A percentile compares a stretch with the other conserved stretches of the same genome.
Conservation (phyloP, 164 flowering plant genomes). For the Warburgia ugandensis region DNA sequence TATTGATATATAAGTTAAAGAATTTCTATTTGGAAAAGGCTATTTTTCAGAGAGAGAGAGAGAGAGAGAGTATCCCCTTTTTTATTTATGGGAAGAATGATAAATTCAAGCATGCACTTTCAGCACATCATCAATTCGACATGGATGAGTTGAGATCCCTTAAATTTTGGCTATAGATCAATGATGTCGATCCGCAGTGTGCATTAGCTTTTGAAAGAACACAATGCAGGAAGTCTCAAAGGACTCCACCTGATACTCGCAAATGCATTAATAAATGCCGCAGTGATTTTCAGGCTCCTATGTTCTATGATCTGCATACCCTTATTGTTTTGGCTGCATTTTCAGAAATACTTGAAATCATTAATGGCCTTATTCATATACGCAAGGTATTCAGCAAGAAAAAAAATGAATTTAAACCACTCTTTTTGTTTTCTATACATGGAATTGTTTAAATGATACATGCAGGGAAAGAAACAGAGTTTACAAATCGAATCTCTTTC, state of each 20-base stretch:
- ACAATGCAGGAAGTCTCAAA: conserved; percentile 19
- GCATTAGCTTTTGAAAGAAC: conserved; percentile 34
- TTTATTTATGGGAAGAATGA: no score
- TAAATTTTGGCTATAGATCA: no score
- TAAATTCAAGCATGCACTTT: no score
- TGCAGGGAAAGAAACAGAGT: conserved; percentile 83
- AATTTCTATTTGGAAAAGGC: no score
- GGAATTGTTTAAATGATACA: not conserved
- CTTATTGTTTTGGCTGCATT: conserved; percentile 72
- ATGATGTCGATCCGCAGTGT: no score
- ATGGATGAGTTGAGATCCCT: no score
- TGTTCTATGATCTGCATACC: conserved; percentile 91
- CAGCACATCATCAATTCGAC: no score
- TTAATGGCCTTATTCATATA: conserved; percentile 85
- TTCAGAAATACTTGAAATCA: conserved; percentile 71
- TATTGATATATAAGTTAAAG: no score
- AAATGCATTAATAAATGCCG: conserved; percentile 45
- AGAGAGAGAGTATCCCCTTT: no score
- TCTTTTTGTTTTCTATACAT: not conserved
- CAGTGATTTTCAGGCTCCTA: conserved; percentile 47
- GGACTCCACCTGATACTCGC: conserved; percentile 39
- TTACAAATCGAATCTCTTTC: conserved; percentile 59
- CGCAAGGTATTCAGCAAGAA: conserved; percentile 63
- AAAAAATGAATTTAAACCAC: not conserved
- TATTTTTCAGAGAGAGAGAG: no score